A percentile compares a stretch with the other conserved stretches of the same genome.
These are phyloP conservation scores for Fusarium xylarioides DNA, from an alignment of 2,329 filamentous ascomycete species.

Conservation along the genomic window DNA sequence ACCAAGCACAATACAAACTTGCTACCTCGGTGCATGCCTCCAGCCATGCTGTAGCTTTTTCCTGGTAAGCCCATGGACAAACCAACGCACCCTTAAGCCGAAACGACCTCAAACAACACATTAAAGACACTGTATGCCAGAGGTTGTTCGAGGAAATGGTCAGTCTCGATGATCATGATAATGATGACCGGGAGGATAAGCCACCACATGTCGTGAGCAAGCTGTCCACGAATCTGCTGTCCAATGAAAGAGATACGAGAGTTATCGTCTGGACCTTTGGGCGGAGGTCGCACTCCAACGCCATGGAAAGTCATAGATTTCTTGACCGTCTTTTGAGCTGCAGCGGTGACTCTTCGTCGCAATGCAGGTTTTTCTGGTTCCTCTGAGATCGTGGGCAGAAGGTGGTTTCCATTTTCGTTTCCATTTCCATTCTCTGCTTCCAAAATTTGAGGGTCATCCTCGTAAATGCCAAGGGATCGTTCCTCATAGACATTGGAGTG, in stretches of 20 bases:
- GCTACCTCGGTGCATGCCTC: slow-evolving; percentile 62
- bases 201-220: slow-evolving; percentile 74
- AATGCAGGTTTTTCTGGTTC: slow-evolving; percentile 26
- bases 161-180: slow-evolving; percentile 68
- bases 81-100: slow-evolving; percentile 69
- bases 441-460: slow-evolving; percentile 46
- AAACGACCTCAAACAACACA: slow-evolving; percentile 66
- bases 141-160: slow-evolving; percentile 61
- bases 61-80: slow-evolving; percentile 65
- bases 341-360: slow-evolving; percentile 37
- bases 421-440: slow-evolving; percentile 33
- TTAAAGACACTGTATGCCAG: slow-evolving; percentile 67
- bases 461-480: slow-evolving; percentile 69
- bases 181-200: slow-evolving; percentile 68
- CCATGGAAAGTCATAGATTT: slow-evolving; percentile 55
- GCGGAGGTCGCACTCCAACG: slow-evolving; percentile 49
- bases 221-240: slow-evolving; percentile 69
- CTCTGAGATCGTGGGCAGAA: slow-evolving; percentile 44
- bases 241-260: slow-evolving; percentile 60
- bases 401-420: background rate
- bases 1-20: slow-evolving; percentile 68
- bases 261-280: slow-evolving; percentile 40
- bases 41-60: slow-evolving; percentile 63
- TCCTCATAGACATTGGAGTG: slow-evolving; percentile 79
- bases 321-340: slow-evolving; percentile 49